These are phyloP conservation scores for Zychaea mexicana DNA, from an alignment of 371 early-diverging fungal species.

Conservation along the genomic window DNA sequence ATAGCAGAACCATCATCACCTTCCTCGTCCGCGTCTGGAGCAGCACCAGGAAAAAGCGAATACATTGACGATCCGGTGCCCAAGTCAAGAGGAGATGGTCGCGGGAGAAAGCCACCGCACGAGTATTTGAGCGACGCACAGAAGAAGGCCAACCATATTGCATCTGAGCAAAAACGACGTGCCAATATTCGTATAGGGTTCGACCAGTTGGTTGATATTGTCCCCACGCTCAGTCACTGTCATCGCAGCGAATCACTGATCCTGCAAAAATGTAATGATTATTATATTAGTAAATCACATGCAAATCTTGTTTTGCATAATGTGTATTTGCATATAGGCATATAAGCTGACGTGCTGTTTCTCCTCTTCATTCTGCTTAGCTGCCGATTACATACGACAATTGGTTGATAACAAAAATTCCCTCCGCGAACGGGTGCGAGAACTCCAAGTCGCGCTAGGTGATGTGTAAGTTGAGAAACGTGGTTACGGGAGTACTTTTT, in stretches of 20 bases:
- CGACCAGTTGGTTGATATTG: constrained; percentile 72
- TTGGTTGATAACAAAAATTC: constrained; percentile 24
- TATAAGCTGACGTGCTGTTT: no score
- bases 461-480: constrained; percentile 36
- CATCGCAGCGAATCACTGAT: constrained; percentile 55
- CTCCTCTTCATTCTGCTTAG: constrained; percentile 18
- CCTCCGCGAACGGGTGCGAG: constrained; percentile 26
- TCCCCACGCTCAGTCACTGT: constrained; percentile 64
- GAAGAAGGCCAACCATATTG: constrained; percentile 89
- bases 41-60: no score
- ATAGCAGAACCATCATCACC: not conserved
- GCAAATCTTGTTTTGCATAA: not conserved
- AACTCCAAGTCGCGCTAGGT: constrained; percentile 19
- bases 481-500: no score
- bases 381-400: constrained; percentile 30
- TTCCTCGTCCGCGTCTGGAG: not conserved
- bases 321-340: no score
- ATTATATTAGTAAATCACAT: no score
- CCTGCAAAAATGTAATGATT: constrained; percentile 52
- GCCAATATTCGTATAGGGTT: constrained; percentile 78
- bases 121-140: constrained; percentile 82
- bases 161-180: constrained; percentile 83
- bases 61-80: not conserved
- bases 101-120: constrained; percentile 28
- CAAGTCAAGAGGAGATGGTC: constrained; percentile 7